Percentiles rank a stretch among this genome's conserved stretches.
phyloP scores from a whole-genome alignment of 371 early-diverging fungal genomes.

The Mortierella polycephala region DNA sequence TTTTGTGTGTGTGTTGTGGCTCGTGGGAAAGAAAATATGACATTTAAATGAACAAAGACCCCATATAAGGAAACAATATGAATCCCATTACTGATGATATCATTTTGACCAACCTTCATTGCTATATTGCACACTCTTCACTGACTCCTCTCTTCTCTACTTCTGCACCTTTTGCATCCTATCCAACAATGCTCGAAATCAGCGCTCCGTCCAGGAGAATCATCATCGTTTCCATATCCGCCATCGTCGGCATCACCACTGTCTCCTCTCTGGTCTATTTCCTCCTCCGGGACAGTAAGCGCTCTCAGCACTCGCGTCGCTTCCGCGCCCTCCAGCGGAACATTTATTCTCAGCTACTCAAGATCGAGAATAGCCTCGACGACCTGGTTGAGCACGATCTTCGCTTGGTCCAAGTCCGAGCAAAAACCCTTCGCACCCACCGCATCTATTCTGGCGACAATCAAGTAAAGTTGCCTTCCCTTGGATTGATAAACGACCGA shows the following conservation, averaged over 20 bases:
- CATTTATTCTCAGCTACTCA: slow-evolving; percentile 29
- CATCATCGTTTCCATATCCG: slow-evolving; percentile 26
- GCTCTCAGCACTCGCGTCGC: neutral
- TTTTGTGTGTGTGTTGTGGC: no score
- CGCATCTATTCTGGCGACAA: slow-evolving; percentile 31
- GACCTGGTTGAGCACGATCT: slow-evolving; percentile 31
- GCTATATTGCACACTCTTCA: no score
- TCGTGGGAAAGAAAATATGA: no score
- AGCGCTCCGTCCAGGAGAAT: slow-evolving; percentile 21
- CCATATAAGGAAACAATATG: no score
- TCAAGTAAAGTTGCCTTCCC: slow-evolving; percentile 22
- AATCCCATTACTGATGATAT: no score
- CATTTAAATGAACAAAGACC: no score
- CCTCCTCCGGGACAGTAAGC: slow-evolving; percentile 16
- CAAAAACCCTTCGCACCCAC: slow-evolving; percentile 35
- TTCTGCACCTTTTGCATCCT: no score
- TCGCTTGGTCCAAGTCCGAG: slow-evolving; percentile 32
- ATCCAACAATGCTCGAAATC: slow-evolving; percentile 8
- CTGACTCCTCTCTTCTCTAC: no score
- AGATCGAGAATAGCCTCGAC: slow-evolving; percentile 28
- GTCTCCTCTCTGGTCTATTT: slow-evolving; percentile 23
- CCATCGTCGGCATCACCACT: slow-evolving; percentile 34
- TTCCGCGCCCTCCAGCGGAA: slow-evolving; percentile 23
- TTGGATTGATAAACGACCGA: slow-evolving; percentile 25
- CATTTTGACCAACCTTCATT: no score